Base-by-base conservation (phyloP, 2,329 filamentous ascomycete genomes). In the Chalara sp. region DNA sequence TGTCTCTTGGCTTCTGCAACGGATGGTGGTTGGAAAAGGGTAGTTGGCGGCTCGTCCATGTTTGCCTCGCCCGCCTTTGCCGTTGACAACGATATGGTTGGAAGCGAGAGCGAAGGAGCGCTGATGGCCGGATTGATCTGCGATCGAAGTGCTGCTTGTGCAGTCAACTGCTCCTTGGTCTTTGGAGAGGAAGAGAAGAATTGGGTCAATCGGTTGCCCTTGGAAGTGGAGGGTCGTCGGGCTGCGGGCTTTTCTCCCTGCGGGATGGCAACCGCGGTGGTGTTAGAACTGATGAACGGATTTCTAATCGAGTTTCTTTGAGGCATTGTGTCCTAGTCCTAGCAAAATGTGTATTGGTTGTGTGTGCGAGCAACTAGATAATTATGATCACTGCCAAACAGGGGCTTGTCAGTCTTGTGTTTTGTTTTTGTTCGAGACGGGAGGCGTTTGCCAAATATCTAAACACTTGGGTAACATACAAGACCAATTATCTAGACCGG, bases 31-130 rank as follows among this genome's bases (percentile, higher is more conserved):
- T 92, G 83, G 70, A 96, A 96, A 47, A 97, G 81, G 6, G 80
- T 95, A 46, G 87, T 87, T 11, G 86, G 76, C 46, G 84, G 76
- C 61, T 86, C 80, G 61, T 95, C 86, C 67, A 81, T 80, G 62
- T 79, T 84, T 66, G 83, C 70, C 76, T 93, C 79, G 61, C 88
- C 87, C 56, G 82, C 86, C 32, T 83, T 87, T 46, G 89, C 89
- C 41, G 89, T 90, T 10, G 92, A 96, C 51, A 97, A 78, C 41
- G 89, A 96, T 64, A 97, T 96, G 49, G 86, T 92, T 39, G 92
- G 92, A 62, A 96, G 75, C 45, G 89, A 87, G 57, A 91, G 73
- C 52, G 86, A 84, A 41, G 89, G 78, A 52, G 82, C 79, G 57
- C 82, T 84, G 63, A 89, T 85, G 55, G 82, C 78, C 52, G 80